phyloP scores from a whole-genome alignment of 2,329 filamentous ascomycete species.

The Berkeleyomyces rouxiae region DNA sequence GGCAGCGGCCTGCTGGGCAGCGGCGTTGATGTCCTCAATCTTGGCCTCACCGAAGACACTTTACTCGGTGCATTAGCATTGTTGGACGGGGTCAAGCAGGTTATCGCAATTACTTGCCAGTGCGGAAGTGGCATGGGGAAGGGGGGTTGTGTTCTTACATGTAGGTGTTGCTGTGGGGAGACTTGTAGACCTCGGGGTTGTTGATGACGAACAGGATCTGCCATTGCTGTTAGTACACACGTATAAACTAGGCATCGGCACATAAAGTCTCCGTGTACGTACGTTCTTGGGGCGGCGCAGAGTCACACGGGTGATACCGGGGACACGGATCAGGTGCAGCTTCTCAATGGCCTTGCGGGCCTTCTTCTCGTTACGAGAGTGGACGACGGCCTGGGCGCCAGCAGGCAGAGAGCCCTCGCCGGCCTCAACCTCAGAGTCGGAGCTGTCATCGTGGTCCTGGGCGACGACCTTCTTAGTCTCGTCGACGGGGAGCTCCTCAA shows the following conservation, averaged over 20 bases:
- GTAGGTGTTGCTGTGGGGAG: slow-evolving; percentile 97
- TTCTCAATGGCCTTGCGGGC: slow-evolving; percentile 98
- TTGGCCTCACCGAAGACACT: slow-evolving; percentile 99
- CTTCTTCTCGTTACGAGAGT: slow-evolving; percentile 99
- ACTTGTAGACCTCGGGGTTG: slow-evolving; percentile 99
- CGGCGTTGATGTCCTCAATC: slow-evolving; percentile 99
- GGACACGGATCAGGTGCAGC: slow-evolving; percentile 88
- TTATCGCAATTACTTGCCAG: not conserved
- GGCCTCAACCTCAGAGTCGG: slow-evolving; percentile 60
- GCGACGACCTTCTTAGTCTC: slow-evolving; percentile 64
- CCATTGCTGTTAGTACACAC: not conserved
- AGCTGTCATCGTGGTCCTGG: slow-evolving; percentile 54
- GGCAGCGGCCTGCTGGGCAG: slow-evolving; percentile 87
- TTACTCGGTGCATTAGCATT: slow-evolving; percentile 3
- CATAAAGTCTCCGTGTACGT: slow-evolving; percentile 29
- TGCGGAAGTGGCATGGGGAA: not conserved
- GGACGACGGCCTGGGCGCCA: slow-evolving; percentile 76
- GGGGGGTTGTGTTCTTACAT: slow-evolving; percentile 50
- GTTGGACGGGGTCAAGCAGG: not conserved
- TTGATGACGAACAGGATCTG: slow-evolving; percentile 99
- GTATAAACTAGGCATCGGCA: not conserved
- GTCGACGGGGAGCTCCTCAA: slow-evolving; percentile 93
- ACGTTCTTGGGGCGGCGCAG: slow-evolving; percentile 98
- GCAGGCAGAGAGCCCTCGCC: slow-evolving; percentile 62
- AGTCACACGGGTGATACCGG: slow-evolving; percentile 95